A percentile compares a stretch with the other conserved stretches of the same genome.
phyloP scores from a whole-genome alignment of 371 early-diverging fungal species.

The Mortierella polycephala region DNA sequence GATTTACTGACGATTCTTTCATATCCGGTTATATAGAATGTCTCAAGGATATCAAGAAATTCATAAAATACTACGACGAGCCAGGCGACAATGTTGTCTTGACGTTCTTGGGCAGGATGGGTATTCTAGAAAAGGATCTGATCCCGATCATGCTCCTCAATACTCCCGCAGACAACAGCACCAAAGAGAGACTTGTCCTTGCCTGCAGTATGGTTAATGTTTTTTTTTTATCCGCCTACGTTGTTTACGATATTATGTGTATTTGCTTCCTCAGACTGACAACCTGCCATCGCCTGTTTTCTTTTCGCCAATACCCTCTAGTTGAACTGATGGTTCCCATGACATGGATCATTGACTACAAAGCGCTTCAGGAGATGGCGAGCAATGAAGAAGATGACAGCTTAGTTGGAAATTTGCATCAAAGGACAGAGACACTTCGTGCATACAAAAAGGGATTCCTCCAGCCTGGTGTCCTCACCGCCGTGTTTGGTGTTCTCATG shows the following conservation, averaged over 20 bases:
- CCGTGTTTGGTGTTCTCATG: slow-evolving; percentile 58
- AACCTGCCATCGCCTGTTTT: background rate
- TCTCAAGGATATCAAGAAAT: slow-evolving; percentile 79
- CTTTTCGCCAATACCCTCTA: slow-evolving; percentile 19
- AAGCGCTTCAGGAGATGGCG: slow-evolving; percentile 28
- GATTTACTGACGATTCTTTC: background rate
- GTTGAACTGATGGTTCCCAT: slow-evolving; percentile 81
- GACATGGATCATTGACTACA: slow-evolving; percentile 73
- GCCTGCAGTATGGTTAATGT: slow-evolving; percentile 62
- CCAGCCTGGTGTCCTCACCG: slow-evolving; percentile 62
- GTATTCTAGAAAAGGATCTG: slow-evolving; percentile 77
- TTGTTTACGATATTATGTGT: background rate
- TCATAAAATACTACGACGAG: slow-evolving; percentile 78
- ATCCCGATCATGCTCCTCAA: slow-evolving; percentile 79
- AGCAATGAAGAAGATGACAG: slow-evolving; percentile 43
- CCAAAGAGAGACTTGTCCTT: slow-evolving; percentile 61
- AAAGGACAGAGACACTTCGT: slow-evolving; percentile 65
- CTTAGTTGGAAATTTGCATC: slow-evolving; percentile 58
- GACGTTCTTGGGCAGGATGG: slow-evolving; percentile 78
- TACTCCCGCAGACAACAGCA: slow-evolving; percentile 52
- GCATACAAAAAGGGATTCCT: slow-evolving; percentile 79
- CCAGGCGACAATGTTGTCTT: slow-evolving; percentile 69
- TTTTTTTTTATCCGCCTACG: background rate
- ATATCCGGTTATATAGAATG: slow-evolving; percentile 57
- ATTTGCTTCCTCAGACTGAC: background rate